A percentile compares a stretch with the other conserved stretches of the same genome.
phyloP scores from a whole-genome alignment of 768 basidiomycete species.

The Sutorius australiensis region DNA sequence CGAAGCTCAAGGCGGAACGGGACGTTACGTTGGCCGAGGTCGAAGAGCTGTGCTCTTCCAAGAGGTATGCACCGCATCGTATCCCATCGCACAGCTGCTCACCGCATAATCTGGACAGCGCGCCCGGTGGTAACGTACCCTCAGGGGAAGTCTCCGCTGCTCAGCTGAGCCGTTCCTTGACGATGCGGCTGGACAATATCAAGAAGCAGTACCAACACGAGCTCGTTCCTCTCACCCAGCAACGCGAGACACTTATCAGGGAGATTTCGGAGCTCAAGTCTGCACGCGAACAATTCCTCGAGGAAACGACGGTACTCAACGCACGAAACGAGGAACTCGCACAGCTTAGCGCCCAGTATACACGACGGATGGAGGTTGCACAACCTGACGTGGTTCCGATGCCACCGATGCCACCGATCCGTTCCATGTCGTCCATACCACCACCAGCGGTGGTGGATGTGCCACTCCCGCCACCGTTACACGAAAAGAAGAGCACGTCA shows the following conservation, averaged over 20 bases:
- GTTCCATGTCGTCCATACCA: no score
- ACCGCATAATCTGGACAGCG: conserved; percentile 13
- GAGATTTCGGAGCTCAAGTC: conserved; percentile 87
- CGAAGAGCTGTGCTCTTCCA: conserved; percentile 77
- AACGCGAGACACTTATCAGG: conserved; percentile 72
- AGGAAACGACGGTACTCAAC: conserved; percentile 88
- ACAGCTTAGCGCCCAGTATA: conserved; percentile 79
- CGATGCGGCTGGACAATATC: conserved; percentile 80
- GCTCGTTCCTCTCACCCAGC: conserved; percentile 75
- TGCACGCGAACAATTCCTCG: conserved; percentile 79
- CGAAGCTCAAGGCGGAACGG: conserved; percentile 82
- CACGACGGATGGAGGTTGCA: conserved; percentile 64
- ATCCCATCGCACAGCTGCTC: conserved; percentile 22
- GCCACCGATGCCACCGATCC: no score
- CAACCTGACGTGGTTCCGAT: conserved; percentile 9
- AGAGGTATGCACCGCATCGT: conserved; percentile 47
- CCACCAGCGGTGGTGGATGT: conserved; percentile 12
- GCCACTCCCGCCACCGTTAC: not conserved
- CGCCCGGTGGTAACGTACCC: conserved; percentile 25
- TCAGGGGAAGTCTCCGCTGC: conserved; percentile 36
- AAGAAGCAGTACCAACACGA: conserved; percentile 87
- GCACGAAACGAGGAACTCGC: conserved; percentile 91
- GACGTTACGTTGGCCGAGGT: conserved; percentile 92
- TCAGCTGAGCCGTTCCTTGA: conserved; percentile 66
- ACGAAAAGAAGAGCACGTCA: conserved; percentile 27